phyloP scores from a whole-genome alignment of 2,329 filamentous ascomycete species.

The Sordariomycetes sp. region DNA sequence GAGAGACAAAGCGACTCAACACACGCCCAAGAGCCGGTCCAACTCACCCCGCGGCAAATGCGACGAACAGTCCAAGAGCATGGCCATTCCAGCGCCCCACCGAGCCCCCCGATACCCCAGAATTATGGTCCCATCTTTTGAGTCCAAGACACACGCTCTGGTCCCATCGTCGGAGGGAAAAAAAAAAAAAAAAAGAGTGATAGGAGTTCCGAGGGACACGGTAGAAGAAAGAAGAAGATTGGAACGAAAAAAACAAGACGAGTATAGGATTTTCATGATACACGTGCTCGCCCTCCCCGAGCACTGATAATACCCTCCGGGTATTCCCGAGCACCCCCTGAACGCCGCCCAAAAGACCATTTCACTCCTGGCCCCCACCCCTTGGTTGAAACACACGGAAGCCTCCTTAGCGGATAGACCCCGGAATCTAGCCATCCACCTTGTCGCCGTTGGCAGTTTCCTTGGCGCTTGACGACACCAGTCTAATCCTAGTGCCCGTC shows the following conservation, averaged over 20 bases:
- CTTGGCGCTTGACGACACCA: constrained; percentile 33
- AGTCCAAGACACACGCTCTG: neutral
- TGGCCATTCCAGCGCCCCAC: no score
- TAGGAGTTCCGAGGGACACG: neutral
- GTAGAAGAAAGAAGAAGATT: neutral
- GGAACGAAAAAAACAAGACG: constrained; percentile 1
- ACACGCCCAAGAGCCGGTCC: neutral
- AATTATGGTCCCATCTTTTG: neutral
- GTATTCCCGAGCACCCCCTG: neutral
- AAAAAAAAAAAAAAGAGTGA: neutral
- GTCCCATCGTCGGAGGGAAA: neutral
- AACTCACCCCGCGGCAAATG: no score
- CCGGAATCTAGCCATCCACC: constrained; percentile 5
- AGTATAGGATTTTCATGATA: constrained; percentile 5
- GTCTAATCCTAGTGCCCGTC: constrained; percentile 54
- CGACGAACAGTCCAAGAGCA: no score
- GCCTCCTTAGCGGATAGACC: neutral
- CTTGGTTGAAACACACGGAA: constrained; percentile 1
- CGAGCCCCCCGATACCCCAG: no score
- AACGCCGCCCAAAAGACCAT: neutral
- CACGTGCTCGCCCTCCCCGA: neutral
- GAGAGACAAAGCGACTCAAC: neutral
- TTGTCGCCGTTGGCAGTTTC: constrained; percentile 19
- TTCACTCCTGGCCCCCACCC: neutral
- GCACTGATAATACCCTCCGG: neutral